Evolutionary conservation across 495 filamentous ascomycete genomes (phyloP).

Genomic region (Recurvomyces mirabilis): DNA sequence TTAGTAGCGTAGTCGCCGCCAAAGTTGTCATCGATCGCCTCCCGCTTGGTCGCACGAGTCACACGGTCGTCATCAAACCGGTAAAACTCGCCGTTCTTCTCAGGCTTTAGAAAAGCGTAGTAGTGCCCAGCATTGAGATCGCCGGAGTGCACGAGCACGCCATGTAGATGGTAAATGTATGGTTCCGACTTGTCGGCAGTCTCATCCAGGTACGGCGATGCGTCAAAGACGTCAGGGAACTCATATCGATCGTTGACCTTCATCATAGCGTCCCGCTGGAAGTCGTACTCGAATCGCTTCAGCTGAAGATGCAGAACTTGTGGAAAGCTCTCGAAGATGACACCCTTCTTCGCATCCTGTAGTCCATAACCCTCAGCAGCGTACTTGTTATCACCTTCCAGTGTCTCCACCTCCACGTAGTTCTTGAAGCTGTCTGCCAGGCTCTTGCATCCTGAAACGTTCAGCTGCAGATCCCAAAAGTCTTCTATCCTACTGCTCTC

Average conservation of each 20-base stretch:
- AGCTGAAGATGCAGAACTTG: conserved; percentile 91
- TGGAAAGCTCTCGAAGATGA: conserved; percentile 92
- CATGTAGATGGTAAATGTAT: conserved; percentile 85
- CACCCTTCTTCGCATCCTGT: conserved; percentile 94
- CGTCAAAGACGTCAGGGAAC: conserved; percentile 89
- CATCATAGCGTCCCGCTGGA: conserved; percentile 92
- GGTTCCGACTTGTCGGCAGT: conserved; percentile 80
- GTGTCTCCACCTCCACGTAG: conserved; percentile 89
- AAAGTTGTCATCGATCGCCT: conserved; percentile 93
- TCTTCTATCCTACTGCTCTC: conserved; percentile 91
- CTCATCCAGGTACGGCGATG: conserved; percentile 72
- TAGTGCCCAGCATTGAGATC: conserved; percentile 98
- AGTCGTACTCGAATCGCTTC: conserved; percentile 96
- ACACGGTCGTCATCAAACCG: conserved; percentile 96
- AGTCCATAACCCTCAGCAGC: conserved; percentile 81
- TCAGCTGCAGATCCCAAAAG: conserved; percentile 98
- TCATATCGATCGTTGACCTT: conserved; percentile 98
- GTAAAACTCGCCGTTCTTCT: conserved; percentile 87
- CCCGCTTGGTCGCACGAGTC: conserved; percentile 78
- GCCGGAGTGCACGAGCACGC: conserved; percentile 91
- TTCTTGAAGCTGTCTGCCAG: conserved; percentile 91
- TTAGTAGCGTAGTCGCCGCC: conserved; percentile 66
- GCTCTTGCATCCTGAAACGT: conserved; percentile 85
- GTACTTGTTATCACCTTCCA: conserved; percentile 98
- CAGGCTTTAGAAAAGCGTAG: conserved; percentile 91